Base-by-base conservation (phyloP, 2,329 filamentous ascomycete genomes). In the Coniochaeta sp. region DNA sequence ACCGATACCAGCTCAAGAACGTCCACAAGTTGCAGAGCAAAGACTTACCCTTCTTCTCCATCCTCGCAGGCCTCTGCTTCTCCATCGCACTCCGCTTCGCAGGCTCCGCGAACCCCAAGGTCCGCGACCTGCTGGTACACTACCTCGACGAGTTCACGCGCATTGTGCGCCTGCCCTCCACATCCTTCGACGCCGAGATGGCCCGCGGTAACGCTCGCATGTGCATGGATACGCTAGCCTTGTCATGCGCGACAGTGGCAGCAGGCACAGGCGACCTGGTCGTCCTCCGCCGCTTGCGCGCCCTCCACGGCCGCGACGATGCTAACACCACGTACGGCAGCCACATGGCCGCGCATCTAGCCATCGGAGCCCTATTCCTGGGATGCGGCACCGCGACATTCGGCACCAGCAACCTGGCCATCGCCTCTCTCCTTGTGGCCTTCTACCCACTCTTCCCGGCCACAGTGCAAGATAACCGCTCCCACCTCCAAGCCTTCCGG, bases 401-500 rank as follows among this genome's bases (percentile, higher is more conserved):
- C 63, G 87, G 89, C 51, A 95, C 89, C 4, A 92, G 87, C 32
- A 86, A 96, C 63, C 75, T 95, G 51, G 91, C 92, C 9, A 84
- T 95, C 48, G 92, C 90, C 1, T 83, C 89, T 12, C 76, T 99
- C 6, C 81, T 99, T 7, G 86, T 94, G 40, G 87, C 94, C 1
- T 95, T 99, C 67, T 99, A 99, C 63, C 94, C 94, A 0, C 78
- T 96, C 18, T 96, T 95, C 65, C 94, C 94, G 0, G 86, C 82
- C 9, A 86, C 83, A 27, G 89, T 97, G 2, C 87, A 95, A 61
- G 94, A 99, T 70, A 97, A 97, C 64, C 87, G 89, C 57, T 91
- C 90, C 10, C 94, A 99, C 62, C 77, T 99, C 6, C 94, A 99
- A 71, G 94, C 95, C 3, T 94, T 99, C 72, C 84, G 95, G 5